Conservation (phyloP, 2,329 filamentous ascomycete species). For the Colletotrichum liriopes region DNA sequence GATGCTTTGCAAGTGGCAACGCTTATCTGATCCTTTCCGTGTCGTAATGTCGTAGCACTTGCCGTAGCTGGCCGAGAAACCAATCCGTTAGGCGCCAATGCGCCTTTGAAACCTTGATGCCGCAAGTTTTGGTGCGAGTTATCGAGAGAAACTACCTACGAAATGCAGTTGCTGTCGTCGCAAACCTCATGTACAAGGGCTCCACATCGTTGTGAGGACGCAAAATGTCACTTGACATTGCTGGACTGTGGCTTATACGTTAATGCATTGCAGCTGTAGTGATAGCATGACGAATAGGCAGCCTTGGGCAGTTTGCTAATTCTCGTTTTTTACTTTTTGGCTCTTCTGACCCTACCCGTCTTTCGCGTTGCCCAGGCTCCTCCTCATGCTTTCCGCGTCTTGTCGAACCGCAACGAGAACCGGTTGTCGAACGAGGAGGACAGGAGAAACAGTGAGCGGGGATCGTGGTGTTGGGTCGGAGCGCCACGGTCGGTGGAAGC, state of each 20-base stretch:
- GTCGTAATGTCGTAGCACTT: not conserved
- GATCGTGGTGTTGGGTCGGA: not conserved
- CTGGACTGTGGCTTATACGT: not conserved
- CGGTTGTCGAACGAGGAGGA: not conserved
- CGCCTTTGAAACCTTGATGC: not conserved
- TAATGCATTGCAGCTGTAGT: not conserved
- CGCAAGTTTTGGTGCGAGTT: not conserved
- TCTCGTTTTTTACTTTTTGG: no score
- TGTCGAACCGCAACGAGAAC: not conserved
- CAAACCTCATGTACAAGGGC: not conserved
- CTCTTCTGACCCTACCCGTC: no score
- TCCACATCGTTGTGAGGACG: not conserved
- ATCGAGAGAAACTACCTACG: not conserved
- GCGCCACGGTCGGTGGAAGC: not conserved
- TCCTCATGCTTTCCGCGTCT: not conserved
- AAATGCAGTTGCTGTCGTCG: not conserved
- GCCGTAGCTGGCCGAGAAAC: not conserved
- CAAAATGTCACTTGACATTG: not conserved
- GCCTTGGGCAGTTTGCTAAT: no score
- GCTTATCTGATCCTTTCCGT: not conserved
- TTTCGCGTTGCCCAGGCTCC: not conserved
- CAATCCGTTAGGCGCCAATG: not conserved
- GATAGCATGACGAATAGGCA: not conserved
- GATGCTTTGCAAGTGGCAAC: not conserved
- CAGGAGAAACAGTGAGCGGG: not conserved